Evolutionary conservation across 306 rosid species (phyloP), one percentile per base, ranked within the genome.

Genomic region (Myrica gale): DNA sequence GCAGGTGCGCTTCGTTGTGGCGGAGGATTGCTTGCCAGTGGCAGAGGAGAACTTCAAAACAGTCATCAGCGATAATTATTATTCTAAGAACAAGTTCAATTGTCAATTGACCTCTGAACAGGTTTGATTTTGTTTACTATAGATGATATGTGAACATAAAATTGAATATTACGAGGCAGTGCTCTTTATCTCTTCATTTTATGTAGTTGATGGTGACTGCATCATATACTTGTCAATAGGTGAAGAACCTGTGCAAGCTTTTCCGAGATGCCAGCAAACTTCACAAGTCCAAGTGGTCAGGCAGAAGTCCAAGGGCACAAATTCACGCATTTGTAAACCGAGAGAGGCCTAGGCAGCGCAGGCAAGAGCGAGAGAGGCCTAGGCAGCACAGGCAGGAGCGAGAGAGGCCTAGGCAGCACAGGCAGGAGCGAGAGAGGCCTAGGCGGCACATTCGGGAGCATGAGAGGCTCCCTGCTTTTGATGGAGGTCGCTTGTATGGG

Each of bases 201-300:
- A 42, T 42, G 50, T 17, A 17, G 48, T 66, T 66, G 70, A 66
- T 42, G 42, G 50, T 42, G 26, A 42, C n/a, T 66, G 50, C 21
- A 66, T 66, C 50, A 42, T 66, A 66, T 66, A 4, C 70, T 66
- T 48, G 16, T 66, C 13, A 57, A 66, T 42, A 66, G 70, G 70
- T 66, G 70, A 66, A 66, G 70, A 66, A 42, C 70, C 70, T 66
- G 26, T 66, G 70, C 70, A 66, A 66, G 23, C 70, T 66, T 42
- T 66, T 66, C 70, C 48, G 23, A 42, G 47, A 23, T 66, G 51
- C 26, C 23, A n/a, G 47, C 21, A 66, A 66, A 66, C 50, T 10
- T n/a, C 20, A 50, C 15, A 44, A 66, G 70, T 41, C 70, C 32
- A 42, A 66, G 4, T 13, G 3, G 47, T 17, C 16, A 0, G 50